Base-by-base conservation (phyloP, 371 early-diverging fungal genomes). In the Rhizopus sp. region DNA sequence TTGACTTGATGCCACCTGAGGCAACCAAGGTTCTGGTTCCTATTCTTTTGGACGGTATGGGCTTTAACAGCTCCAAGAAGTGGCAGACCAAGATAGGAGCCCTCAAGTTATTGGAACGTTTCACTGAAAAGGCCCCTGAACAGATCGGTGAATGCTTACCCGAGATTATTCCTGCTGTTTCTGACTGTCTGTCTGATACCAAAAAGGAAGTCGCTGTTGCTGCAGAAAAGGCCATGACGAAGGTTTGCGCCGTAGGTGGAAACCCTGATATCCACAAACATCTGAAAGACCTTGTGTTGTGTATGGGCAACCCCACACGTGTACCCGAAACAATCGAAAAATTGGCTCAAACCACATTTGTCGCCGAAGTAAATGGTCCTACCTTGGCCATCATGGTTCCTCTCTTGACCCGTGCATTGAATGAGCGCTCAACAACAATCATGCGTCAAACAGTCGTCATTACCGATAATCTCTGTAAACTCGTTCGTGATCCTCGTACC, bases 21-120 rank as follows among this genome's bases (percentile, higher is more conserved):
- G 83, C 87, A n/a, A 74, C 84, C 23, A 67, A 70, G 10, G 47
- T 73, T 48, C 52, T 87, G 5, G 63, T 90, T 50, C 89, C 92
- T 32, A 61, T 82, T 30, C 73, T 91, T 7, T 82, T 70, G 54
- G 84, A 86, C 32, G 84, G 75, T 61, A 84, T 86, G 76, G 76
- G 76, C 30, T 48, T 48, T 33, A 62, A 56, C 39, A 60, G 50
- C 55, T 83, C 84, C 53, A 88, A 86, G 66, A 90, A 90, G 60
- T 90, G 90, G 92, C 90, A 91, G 71, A 86, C 88, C 44, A 85
- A 87, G 66, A 77, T 85, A 23, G 89, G 82, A 45, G 87, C 88
- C 16, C 65, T 89, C 37, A 77, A 87, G 52, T 52, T 85, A 7
- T 57, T 91, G 10, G 68, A 70, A 10, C 69, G 71, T 37, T 77